Conservation (phyloP, 1,284 basidiomycete species). For the Gomphus sp. region DNA sequence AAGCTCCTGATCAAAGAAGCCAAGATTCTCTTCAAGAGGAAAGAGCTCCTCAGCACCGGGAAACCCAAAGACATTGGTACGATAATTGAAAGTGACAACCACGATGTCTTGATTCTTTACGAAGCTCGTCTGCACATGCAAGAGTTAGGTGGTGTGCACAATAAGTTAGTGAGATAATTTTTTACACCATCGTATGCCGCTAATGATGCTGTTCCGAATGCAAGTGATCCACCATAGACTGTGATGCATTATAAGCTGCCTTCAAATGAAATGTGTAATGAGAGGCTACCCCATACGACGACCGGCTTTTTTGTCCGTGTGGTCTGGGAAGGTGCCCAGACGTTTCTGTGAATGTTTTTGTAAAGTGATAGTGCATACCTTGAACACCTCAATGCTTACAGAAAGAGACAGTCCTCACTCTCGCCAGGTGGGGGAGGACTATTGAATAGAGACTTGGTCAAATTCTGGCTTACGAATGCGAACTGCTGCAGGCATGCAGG, state of each 20-base stretch:
- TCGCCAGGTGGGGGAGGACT: conserved; percentile 2
- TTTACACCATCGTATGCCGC: conserved; percentile 13
- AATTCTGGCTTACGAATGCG: conserved; percentile 1
- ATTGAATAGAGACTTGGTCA: conserved; percentile 3
- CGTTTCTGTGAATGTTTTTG: conserved; percentile 10
- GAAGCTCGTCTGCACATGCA: conserved; percentile 4
- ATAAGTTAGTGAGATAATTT: neutral
- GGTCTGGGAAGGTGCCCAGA: conserved; percentile 11
- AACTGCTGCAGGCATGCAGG: conserved; percentile 15
- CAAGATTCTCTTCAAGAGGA: conserved; percentile 25
- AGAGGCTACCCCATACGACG: conserved; percentile 13
- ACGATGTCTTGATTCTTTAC: conserved; percentile 14
- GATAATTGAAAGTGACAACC: conserved; percentile 14
- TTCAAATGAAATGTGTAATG: neutral
- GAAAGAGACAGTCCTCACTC: conserved; percentile 10
- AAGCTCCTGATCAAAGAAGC: conserved; percentile 33
- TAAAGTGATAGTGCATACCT: neutral
- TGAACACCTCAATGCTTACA: neutral
- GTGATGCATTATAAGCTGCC: neutral
- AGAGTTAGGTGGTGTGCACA: neutral
- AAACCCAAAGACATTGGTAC: conserved; percentile 15
- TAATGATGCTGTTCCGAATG: conserved; percentile 12
- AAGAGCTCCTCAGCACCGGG: conserved; percentile 12
- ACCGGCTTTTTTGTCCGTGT: conserved; percentile 9
- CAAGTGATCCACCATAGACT: conserved; percentile 9